Evolutionary conservation across 768 basidiomycete genomes (phyloP).

Genomic region (Tulasnella sp.): DNA sequence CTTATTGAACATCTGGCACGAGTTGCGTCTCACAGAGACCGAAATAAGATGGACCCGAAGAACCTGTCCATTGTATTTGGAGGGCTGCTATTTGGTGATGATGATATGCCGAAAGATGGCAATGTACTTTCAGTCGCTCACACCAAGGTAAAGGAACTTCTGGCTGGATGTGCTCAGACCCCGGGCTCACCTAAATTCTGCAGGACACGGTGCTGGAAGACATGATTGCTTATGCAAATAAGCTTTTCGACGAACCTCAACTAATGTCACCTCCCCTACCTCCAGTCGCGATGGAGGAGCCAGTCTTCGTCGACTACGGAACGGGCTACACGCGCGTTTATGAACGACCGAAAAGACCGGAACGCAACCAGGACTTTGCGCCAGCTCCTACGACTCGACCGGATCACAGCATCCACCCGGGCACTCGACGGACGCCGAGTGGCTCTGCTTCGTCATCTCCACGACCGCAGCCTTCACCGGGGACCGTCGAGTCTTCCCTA

Average conservation of each 20-base stretch:
- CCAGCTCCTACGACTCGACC: constrained; percentile 12
- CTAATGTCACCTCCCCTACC: constrained; percentile 45
- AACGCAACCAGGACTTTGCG: constrained; percentile 18
- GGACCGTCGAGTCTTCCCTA: not conserved
- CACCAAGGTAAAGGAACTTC: constrained; percentile 50
- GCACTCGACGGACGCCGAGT: not conserved
- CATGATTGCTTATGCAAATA: constrained; percentile 58
- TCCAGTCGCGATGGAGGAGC: constrained; percentile 60
- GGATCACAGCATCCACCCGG: not conserved
- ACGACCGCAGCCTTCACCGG: not conserved
- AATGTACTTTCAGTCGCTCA: constrained; percentile 70
- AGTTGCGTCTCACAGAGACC: constrained; percentile 54
- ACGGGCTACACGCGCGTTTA: constrained; percentile 62
- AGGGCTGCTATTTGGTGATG: constrained; percentile 83
- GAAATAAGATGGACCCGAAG: constrained; percentile 91
- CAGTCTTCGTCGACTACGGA: constrained; percentile 49
- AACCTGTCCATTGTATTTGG: constrained; percentile 90
- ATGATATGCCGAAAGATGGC: constrained; percentile 66
- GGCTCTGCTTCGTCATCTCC: not conserved
- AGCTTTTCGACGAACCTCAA: constrained; percentile 48
- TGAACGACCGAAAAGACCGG: constrained; percentile 27
- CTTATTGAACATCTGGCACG: constrained; percentile 75
- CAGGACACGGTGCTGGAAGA: constrained; percentile 78
- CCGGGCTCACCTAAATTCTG: not conserved
- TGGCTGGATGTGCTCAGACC: not conserved